Percentiles rank a stretch among this genome's conserved stretches.
phyloP scores from a whole-genome alignment of 345 rosid species.

The Eutrema heterophyllum region DNA sequence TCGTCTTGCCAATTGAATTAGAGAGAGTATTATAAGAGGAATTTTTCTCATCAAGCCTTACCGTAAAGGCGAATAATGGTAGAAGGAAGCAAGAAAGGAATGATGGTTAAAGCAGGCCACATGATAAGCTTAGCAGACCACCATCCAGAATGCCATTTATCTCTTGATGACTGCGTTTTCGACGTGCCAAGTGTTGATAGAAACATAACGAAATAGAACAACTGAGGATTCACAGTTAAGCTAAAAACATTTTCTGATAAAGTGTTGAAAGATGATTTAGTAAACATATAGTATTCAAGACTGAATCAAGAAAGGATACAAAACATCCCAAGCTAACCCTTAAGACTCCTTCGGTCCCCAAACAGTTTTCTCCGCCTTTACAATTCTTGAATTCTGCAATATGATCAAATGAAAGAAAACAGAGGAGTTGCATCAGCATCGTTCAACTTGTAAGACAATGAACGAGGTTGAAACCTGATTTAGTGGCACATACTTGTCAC shows the following conservation, averaged over 20 bases:
- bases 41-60: conserved; percentile 22
- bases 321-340: conserved; percentile 97
- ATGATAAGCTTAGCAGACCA: conserved; percentile 68
- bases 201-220: conserved; percentile 74
- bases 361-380: conserved; percentile 68
- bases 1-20: background rate
- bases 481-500: conserved; percentile 51
- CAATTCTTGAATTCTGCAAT: conserved; percentile 69
- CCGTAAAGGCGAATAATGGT: conserved; percentile 69
- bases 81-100: conserved; percentile 72
- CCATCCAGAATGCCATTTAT: conserved; percentile 95
- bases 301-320: conserved; percentile 61
- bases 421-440: background rate
- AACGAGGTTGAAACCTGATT: background rate
- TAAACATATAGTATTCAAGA: background rate
- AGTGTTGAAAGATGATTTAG: background rate
- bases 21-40: background rate
- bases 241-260: background rate
- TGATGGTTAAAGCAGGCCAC: conserved; percentile 58
- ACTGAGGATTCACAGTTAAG: conserved; percentile 40
- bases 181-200: conserved; percentile 62
- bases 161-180: conserved; percentile 56
- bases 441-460: conserved; percentile 9
- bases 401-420: background rate
- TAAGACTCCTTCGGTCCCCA: conserved; percentile 87